A percentile compares a stretch with the other conserved stretches of the same genome.
Conservation (phyloP, 78 protist genomes). For the Creolimax fragrantissima region DNA sequence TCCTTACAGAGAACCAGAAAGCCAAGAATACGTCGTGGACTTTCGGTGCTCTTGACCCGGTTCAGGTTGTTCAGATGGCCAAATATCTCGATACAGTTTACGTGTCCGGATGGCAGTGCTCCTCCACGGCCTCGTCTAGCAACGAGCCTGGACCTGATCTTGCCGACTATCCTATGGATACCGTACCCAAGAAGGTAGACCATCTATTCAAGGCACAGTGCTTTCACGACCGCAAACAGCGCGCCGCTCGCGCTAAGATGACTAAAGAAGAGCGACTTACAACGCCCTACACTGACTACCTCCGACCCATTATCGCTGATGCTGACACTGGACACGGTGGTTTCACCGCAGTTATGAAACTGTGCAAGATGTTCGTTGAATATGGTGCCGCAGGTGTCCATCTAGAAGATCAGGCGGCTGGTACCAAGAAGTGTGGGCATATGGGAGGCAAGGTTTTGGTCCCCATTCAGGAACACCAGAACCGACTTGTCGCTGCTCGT, state of each 20-base stretch:
- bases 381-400: slow-evolving; percentile 89
- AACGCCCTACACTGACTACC: slow-evolving; percentile 45
- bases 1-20: not conserved
- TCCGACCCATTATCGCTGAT: slow-evolving; percentile 84
- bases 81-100: slow-evolving; percentile 50
- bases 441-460: slow-evolving; percentile 78
- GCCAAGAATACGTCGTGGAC: slow-evolving; percentile 13
- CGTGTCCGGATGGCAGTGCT: slow-evolving; percentile 71
- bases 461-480: slow-evolving; percentile 75
- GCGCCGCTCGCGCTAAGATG: slow-evolving; percentile 30
- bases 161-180: slow-evolving; percentile 74
- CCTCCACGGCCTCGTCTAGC: slow-evolving; percentile 56
- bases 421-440: slow-evolving; percentile 80
- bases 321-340: slow-evolving; percentile 95
- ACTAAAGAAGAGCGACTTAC: not conserved
- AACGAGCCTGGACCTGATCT: slow-evolving; percentile 79
- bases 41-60: slow-evolving; percentile 61
- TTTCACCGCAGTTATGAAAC: slow-evolving; percentile 72
- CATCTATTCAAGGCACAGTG: slow-evolving; percentile 56
- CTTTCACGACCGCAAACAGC: slow-evolving; percentile 65
- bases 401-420: slow-evolving; percentile 85
- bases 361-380: slow-evolving; percentile 76
- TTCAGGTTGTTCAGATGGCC: slow-evolving; percentile 68
- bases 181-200: slow-evolving; percentile 65
- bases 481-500: slow-evolving; percentile 72